phyloP scores from a whole-genome alignment of 805 yeast genomes.

The Saccharomycopsis sp. region DNA sequence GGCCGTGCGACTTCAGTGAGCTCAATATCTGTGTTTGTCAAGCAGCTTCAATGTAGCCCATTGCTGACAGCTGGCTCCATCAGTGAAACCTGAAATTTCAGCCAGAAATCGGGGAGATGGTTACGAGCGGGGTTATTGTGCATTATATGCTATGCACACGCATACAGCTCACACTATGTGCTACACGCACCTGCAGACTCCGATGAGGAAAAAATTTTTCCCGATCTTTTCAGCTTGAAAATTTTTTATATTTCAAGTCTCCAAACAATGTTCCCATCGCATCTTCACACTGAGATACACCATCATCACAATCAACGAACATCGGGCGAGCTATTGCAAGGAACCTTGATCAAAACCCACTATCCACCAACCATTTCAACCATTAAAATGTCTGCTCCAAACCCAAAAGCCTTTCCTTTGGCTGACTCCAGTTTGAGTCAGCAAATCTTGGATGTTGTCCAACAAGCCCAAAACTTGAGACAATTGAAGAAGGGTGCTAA shows the following conservation, averaged over 20 bases:
- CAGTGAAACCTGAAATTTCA: neutral
- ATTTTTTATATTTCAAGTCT: neutral
- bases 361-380: neutral
- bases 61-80: neutral
- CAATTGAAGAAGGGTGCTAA: slow-evolving; percentile 99
- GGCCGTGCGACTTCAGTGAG: too few species aligned
- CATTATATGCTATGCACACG: neutral
- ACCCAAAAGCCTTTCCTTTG: slow-evolving; percentile 98
- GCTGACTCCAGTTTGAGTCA: slow-evolving; percentile 94
- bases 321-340: slow-evolving; percentile 45
- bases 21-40: too few species aligned
- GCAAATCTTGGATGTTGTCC: slow-evolving; percentile 95
- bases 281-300: neutral
- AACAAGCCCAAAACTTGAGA: slow-evolving; percentile 96
- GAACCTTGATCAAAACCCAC: slow-evolving; percentile 33
- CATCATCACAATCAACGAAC: neutral
- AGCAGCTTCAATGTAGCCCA: too few species aligned
- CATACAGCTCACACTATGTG: neutral
- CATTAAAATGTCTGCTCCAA: slow-evolving; percentile 69
- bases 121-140: neutral
- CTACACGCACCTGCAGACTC: too few species aligned
- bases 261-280: neutral
- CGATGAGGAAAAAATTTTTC: neutral
- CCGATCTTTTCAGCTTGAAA: neutral
- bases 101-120: neutral